Evolutionary conservation across 139 green algal species (phyloP).

Genomic region (Coelastrella sp.): DNA sequence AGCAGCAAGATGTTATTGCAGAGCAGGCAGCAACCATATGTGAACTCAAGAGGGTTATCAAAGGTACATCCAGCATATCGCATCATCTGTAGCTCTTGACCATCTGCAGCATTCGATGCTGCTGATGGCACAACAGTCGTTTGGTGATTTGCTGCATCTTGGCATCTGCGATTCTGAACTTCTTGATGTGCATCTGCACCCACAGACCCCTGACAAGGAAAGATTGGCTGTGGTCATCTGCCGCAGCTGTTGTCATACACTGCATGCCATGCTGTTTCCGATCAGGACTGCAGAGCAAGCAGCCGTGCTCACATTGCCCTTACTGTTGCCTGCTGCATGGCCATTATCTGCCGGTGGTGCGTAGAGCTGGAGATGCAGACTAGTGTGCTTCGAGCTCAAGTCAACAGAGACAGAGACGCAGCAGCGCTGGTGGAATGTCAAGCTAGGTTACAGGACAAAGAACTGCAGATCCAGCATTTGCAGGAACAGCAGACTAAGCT

Average conservation of each 20-base stretch:
- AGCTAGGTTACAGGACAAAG: background rate
- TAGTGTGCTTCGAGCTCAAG: background rate
- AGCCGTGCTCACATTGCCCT: no score
- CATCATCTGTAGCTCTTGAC: no score
- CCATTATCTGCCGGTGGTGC: background rate
- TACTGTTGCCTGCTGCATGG: background rate
- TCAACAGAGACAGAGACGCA: background rate
- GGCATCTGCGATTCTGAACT: no score
- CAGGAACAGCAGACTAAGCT: conserved; percentile 4
- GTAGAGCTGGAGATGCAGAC: conserved; percentile 21
- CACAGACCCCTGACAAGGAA: no score
- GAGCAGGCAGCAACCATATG: conserved; percentile 26
- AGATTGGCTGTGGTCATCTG: no score
- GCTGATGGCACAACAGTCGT: background rate
- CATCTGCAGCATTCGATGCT: background rate
- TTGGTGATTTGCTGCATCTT: background rate
- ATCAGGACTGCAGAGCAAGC: background rate
- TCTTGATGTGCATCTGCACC: no score
- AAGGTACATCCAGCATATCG: background rate
- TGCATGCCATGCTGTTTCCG: background rate
- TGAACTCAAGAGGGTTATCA: conserved; percentile 19
- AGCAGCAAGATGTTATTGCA: conserved; percentile 22
- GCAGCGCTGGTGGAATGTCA: background rate
- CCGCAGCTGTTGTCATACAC: no score
- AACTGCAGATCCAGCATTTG: conserved; percentile 12